A percentile compares a stretch with the other conserved stretches of the same genome.
phyloP scores from a whole-genome alignment of 1,284 basidiomycete genomes.

The Puccinia coronata region DNA sequence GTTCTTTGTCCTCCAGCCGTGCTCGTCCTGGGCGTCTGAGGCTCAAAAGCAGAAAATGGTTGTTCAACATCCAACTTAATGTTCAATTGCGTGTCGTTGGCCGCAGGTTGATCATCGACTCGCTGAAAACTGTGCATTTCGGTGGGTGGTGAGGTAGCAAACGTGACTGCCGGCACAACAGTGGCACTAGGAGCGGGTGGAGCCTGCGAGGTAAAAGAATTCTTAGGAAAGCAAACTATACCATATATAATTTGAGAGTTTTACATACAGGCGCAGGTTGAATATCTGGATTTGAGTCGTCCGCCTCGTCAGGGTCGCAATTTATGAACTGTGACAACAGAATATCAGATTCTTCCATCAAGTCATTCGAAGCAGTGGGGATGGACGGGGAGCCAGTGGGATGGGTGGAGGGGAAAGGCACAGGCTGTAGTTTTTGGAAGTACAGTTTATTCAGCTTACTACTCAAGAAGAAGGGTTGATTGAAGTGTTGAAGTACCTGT shows the following conservation, averaged over 20 bases:
- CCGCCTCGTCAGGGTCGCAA: not conserved
- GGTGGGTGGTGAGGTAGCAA: constrained; percentile 42
- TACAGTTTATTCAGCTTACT: not conserved
- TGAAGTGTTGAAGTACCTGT: not conserved
- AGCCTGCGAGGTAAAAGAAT: not conserved
- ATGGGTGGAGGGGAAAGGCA: not conserved
- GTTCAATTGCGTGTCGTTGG: not conserved
- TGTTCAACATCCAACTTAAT: constrained; percentile 1
- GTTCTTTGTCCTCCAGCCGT: constrained; percentile 42
- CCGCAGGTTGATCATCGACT: not conserved
- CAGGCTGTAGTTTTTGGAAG: not conserved
- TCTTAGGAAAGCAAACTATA: not conserved
- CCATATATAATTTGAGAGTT: not conserved
- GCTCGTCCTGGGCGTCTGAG: constrained; percentile 40
- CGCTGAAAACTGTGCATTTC: constrained; percentile 4
- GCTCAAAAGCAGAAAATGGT: constrained; percentile 17
- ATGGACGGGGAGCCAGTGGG: not conserved
- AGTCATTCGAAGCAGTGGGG: not conserved
- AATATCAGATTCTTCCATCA: not conserved
- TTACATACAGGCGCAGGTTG: not conserved
- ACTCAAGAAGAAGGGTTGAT: not conserved
- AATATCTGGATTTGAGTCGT: not conserved
- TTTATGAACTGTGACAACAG: constrained; percentile 25
- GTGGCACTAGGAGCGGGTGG: not conserved
- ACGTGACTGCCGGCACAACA: constrained; percentile 36